Evolutionary conservation across 192 early-diverging fungal genomes (phyloP), one percentile per base, ranked within the genome.

Genomic region (Umbelopsis sp.): DNA sequence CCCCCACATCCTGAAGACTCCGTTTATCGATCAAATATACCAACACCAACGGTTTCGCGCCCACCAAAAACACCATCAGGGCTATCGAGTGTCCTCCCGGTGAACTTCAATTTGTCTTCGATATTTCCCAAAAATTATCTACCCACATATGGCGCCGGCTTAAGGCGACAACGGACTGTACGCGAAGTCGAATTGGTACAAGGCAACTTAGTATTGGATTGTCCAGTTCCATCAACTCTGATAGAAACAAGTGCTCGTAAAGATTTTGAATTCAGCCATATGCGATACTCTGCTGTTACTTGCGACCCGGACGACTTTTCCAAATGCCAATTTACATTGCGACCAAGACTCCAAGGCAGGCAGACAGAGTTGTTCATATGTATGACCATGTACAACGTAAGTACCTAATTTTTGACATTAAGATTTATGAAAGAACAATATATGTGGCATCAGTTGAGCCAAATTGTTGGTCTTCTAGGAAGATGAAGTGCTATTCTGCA

Each of bases 251-350:
- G 81, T 43, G 81, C 84, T 73, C 78, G 82, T 24, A 83, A 84
- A 71, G 82, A 89, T 0, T 90, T 87, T 54, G 96, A 98, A 80
- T 96, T 96, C 69, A 92, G 91, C n/a, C 86, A 95, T 75, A 90
- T 96, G 87, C 88, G 97, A 26, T 99, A 99, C 83, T 96, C 97
- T 4, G 94, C 96, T 20, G 92, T 89, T 22, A 95, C 94, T 6
- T 92, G 90, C 74, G 90, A 94, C 69, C 90, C 96, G 3, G 89
- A 98, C 78, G 86, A 96, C 47, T 98, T 97, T 84, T 71, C 80
- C 25, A 70, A 81, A 22, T 78, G 88, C n/a, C 82, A 84, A 54
- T 99, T 97, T 81, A 90, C 88, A 36, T 82, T 99, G 70, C 87
- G 95, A 44, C 86, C 82, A 47, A 71, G 78, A 49, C 68, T 89